phyloP scores from a whole-genome alignment of 1,139 yeast genomes.

The Hyphopichia fennica region DNA sequence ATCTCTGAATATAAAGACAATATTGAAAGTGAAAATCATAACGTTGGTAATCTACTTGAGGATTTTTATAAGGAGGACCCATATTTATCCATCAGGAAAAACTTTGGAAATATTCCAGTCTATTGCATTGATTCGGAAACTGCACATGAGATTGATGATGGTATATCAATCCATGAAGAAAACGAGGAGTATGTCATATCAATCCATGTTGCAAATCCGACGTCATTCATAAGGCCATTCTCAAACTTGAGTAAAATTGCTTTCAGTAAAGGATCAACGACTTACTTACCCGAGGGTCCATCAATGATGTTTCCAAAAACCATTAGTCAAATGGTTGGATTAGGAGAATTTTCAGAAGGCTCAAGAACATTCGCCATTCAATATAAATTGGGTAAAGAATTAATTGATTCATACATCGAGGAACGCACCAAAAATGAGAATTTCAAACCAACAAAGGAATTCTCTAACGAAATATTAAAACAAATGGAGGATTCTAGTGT shows the following conservation, averaged over 20 bases:
- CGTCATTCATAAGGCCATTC: slow-evolving; percentile 54
- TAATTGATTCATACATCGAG: slow-evolving; percentile 23
- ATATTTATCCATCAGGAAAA: slow-evolving; percentile 27
- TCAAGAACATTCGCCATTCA: slow-evolving; percentile 43
- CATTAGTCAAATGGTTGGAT: slow-evolving; percentile 54
- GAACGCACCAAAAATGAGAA: slow-evolving; percentile 14
- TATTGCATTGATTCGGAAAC: slow-evolving; percentile 81
- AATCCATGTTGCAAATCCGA: slow-evolving; percentile 88
- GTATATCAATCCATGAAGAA: slow-evolving; percentile 59
- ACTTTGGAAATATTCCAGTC: slow-evolving; percentile 49
- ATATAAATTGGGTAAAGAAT: slow-evolving; percentile 25
- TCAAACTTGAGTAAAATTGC: slow-evolving; percentile 61
- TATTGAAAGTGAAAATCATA: background rate
- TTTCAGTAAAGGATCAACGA: slow-evolving; percentile 60
- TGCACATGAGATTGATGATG: slow-evolving; percentile 95
- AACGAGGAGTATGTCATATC: slow-evolving; percentile 46
- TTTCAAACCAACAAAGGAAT: slow-evolving; percentile 15
- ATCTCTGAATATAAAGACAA: background rate
- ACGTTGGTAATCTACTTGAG: background rate
- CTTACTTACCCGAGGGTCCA: slow-evolving; percentile 69
- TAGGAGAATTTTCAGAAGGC: slow-evolving; percentile 47
- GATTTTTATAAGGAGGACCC: slow-evolving; percentile 40
- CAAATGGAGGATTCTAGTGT: slow-evolving; percentile 14
- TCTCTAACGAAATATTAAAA: slow-evolving; percentile 12
- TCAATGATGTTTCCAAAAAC: slow-evolving; percentile 69